These are phyloP conservation scores for Casuarina cunninghamiana DNA, from an alignment of 306 rosid genomes.

Conservation along the genomic window DNA sequence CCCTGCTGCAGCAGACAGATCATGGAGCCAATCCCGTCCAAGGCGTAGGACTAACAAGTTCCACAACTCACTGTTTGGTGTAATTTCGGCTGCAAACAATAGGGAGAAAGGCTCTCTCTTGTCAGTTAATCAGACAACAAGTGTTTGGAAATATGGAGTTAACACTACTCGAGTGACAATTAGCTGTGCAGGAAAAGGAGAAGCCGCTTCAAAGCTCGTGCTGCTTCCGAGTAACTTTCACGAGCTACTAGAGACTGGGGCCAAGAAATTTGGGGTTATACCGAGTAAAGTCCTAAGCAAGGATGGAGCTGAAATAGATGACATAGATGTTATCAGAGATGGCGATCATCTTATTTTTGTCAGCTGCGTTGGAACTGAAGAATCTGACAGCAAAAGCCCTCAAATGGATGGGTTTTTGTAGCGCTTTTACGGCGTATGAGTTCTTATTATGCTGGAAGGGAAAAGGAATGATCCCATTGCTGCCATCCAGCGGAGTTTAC, in stretches of 20 bases:
- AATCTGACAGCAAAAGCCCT: conserved; percentile 5
- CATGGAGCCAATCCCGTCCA: conserved; percentile 49
- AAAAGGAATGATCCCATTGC: background rate
- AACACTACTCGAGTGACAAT: conserved; percentile 51
- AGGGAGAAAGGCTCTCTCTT: conserved; percentile 47
- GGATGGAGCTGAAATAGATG: conserved; percentile 78
- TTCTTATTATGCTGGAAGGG: background rate
- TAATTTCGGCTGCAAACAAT: conserved; percentile 65
- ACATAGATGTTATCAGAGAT: conserved; percentile 80
- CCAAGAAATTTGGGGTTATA: conserved; percentile 55
- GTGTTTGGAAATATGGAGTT: conserved; percentile 22
- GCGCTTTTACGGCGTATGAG: background rate
- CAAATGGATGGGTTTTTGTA: conserved; percentile 12
- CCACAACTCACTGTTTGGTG: conserved; percentile 76
- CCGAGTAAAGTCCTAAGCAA: conserved; percentile 45
- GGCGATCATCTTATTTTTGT: conserved; percentile 75
- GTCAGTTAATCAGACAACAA: conserved; percentile 22
- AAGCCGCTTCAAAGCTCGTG: conserved; percentile 63
- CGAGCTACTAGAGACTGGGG: conserved; percentile 72
- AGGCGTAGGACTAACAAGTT: conserved; percentile 66
- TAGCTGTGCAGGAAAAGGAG: conserved; percentile 71
- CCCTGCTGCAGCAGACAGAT: conserved; percentile 32
- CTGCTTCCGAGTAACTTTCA: conserved; percentile 60
- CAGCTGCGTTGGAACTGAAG: conserved; percentile 16
- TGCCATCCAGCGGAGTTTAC: background rate